Base-by-base conservation (phyloP, 345 rosid genomes). In the Odontarrhena argentea region DNA sequence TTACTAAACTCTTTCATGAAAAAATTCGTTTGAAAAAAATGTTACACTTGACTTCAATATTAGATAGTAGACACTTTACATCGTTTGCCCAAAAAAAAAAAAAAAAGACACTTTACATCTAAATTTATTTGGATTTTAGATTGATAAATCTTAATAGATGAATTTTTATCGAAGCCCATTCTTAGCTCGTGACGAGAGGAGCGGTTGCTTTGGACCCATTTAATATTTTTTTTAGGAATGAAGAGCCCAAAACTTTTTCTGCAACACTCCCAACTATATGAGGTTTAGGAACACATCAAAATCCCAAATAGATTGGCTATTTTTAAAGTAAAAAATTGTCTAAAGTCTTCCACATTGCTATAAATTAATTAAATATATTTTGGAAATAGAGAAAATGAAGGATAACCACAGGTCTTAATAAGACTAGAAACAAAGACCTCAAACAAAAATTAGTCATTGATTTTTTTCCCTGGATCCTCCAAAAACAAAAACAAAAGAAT, bases 361-460 rank as follows among this genome's bases (percentile, higher is more conserved):
- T 9, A 46, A 18, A 18, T 18, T 26, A n/a, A 47, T 3, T 6
- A 26, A 56, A 26, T 26, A 25, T 22, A 3, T 14, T 14, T 48
- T 0, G 3, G 41, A 13, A 42, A 42, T 30, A 52, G 56, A 71
- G 52, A 57, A 42, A 71, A 60, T 42, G 1, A 1, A 42, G 34
- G 35, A 53, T 26, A 61, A 56, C 70, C 76, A 41, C 59, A 56
- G 0, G 24, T 11, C 65, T 25, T 8, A 46, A 12, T 8, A 7
- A 18, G 60, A 38, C 0, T 63, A 1, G 13, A 55, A 61, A 9
- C 51, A 55, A 71, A 30, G 9, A 63, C 54, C 69, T 32, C 71
- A 71, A 64, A 72, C 60, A 35, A 50, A 72, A 72, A 56, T 38
- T 57, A 65, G 71, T 43, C 60, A 36, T 10, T 8, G 42, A 65